Evolutionary conservation across 768 basidiomycete genomes (phyloP).

Genomic region (Russula olivacea): DNA sequence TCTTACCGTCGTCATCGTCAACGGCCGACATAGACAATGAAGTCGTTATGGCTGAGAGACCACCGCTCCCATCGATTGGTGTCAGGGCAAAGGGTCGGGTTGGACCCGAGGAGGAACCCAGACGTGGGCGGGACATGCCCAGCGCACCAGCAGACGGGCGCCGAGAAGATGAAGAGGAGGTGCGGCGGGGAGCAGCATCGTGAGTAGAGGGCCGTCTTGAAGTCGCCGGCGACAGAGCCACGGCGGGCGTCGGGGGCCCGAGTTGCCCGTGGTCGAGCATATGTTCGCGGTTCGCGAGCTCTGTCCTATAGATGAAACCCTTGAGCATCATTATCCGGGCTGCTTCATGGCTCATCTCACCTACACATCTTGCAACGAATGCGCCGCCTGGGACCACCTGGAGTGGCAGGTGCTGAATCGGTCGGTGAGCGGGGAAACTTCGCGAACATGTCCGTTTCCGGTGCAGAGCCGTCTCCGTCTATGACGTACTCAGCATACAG

Average conservation of each 20-base stretch:
- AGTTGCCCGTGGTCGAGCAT: conserved; percentile 88
- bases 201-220: conserved; percentile 39
- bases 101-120: conserved; percentile 16
- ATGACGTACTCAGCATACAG: conserved; percentile 17
- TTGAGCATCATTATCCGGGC: not conserved
- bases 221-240: conserved; percentile 40
- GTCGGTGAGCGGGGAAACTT: conserved; percentile 61
- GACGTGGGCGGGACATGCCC: conserved; percentile 13
- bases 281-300: conserved; percentile 85
- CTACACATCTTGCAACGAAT: conserved; percentile 93
- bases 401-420: conserved; percentile 55
- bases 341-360: conserved; percentile 35
- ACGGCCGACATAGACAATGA: conserved; percentile 29
- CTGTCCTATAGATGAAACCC: conserved; percentile 44
- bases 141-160: conserved; percentile 20
- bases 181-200: conserved; percentile 11
- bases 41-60: conserved; percentile 16
- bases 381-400: conserved; percentile 51
- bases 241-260: conserved; percentile 56
- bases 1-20: conserved; percentile 27
- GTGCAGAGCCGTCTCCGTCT: conserved; percentile 71
- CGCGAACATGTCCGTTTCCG: conserved; percentile 70
- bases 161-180: conserved; percentile 21
- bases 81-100: conserved; percentile 14
- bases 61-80: conserved; percentile 10